Evolutionary conservation across 202 grass and related monocot genomes (phyloP).

Genomic region (Schoenoplectus tabernaemontani): DNA sequence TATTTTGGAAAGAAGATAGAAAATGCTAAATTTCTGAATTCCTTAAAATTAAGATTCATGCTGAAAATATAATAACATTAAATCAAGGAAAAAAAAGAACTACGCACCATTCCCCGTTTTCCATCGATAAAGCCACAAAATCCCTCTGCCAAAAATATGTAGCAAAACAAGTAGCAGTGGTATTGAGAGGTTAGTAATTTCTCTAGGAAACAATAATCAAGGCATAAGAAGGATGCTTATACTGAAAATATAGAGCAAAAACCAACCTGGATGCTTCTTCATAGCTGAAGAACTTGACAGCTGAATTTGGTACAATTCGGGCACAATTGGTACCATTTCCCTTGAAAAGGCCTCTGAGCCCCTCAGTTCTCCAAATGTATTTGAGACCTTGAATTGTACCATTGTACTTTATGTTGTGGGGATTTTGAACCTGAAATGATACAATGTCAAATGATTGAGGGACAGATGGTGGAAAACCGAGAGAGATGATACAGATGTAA

Average conservation of each 20-base stretch:
- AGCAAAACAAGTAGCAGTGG: constrained; percentile 3
- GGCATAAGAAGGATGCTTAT: neutral
- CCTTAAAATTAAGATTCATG: neutral
- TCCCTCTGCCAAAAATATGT: constrained; percentile 48
- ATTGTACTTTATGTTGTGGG: constrained; percentile 96
- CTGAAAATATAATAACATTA: neutral
- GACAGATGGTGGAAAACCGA: neutral
- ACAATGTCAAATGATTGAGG: neutral
- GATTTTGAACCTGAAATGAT: constrained; percentile 81
- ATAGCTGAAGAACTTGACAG: constrained; percentile 97
- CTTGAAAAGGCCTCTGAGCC: constrained; percentile 86
- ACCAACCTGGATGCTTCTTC: constrained; percentile 76
- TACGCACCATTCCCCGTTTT: constrained; percentile 67
- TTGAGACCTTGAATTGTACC: constrained; percentile 95
- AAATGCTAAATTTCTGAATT: neutral
- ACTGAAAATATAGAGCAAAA: neutral
- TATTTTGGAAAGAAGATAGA: neutral
- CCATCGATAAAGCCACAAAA: constrained; percentile 72
- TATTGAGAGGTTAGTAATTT: neutral
- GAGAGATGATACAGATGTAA: neutral
- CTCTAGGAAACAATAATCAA: constrained; percentile 8
- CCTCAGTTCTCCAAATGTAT: constrained; percentile 90
- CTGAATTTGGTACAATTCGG: constrained; percentile 92
- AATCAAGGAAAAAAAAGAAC: neutral
- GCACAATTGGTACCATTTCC: constrained; percentile 98